Conservation (phyloP, 345 rosid genomes). For the Eucalyptus curtisii region DNA sequence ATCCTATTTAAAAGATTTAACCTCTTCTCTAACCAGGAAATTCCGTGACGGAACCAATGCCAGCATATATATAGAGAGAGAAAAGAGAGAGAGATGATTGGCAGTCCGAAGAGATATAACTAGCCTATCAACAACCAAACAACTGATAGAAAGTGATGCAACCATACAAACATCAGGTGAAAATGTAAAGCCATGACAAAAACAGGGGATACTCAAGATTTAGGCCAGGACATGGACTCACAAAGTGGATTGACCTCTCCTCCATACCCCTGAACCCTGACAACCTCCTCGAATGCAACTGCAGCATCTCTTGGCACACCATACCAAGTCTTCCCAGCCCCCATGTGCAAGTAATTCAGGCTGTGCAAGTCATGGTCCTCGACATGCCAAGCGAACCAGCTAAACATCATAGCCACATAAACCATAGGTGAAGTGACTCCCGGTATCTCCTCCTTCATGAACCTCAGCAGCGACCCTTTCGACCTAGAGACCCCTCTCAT, state of each 20-base stretch:
- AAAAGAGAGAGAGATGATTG: not conserved
- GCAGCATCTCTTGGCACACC: slow-evolving; percentile 96
- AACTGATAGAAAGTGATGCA: not conserved
- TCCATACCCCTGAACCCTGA: slow-evolving; percentile 88
- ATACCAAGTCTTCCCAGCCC: slow-evolving; percentile 96
- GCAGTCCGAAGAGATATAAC: not conserved
- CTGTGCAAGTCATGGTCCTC: slow-evolving; percentile 98
- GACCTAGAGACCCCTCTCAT: slow-evolving; percentile 95
- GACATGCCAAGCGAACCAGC: slow-evolving; percentile 99
- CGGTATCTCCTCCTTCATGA: slow-evolving; percentile 97
- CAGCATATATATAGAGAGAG: not conserved
- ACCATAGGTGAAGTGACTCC: slow-evolving; percentile 99
- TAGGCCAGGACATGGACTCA: slow-evolving; percentile 14
- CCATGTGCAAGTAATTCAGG: slow-evolving; percentile 95
- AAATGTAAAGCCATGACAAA: not conserved
- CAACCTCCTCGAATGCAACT: slow-evolving; percentile 90
- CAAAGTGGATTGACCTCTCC: slow-evolving; percentile 96
- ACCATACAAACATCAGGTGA: not conserved
- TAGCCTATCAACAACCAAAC: not conserved
- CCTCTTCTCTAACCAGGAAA: not conserved
- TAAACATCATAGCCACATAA: slow-evolving; percentile 91
- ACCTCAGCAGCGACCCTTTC: slow-evolving; percentile 78
- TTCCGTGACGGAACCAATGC: not conserved
- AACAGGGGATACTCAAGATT: slow-evolving; percentile 11
- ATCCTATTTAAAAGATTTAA: not conserved